Evolutionary conservation across 192 early-diverging fungal species (phyloP), one percentile per base, ranked within the genome.

Genomic region (Coemansia sp.): DNA sequence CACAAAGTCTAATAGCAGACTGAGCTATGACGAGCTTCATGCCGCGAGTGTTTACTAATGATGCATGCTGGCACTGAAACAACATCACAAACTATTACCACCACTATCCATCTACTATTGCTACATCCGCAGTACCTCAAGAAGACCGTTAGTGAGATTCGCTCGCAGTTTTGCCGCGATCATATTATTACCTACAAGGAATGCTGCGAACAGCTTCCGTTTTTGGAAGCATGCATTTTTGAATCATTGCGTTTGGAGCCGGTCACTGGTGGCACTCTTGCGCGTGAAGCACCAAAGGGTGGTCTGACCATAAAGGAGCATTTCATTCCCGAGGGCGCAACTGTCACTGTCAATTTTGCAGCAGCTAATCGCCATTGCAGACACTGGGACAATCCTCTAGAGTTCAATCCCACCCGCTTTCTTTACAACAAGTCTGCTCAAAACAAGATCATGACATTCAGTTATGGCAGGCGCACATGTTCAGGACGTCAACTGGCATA

Each of bases 181-280:
- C 76, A 77, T 42, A 3, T 65, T 26, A 59, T 77, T 12, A 63
- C 59, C 1, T 77, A 60, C 41, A 52, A 48, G 18, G 76, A 77
- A 61, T 63, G 68, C 26, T 54, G 61, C 13, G 60, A 40, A 12
- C 46, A 63, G 12, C 41, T 77, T 47, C 67, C 76, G 5, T 77
- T 60, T 36, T 18, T 77, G 8, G 70, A 77, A 48, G 76, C 76
- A 1, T 72, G 69, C 41, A 54, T 72, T 10, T 69, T 68, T 32
- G 76, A 77, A 41, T 65, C 76, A 12, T n/a, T 77, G 66, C 69
- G 76, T 15, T 54, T 76, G 42, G 48, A 61, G 45, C 73, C 73
- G 4, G 73, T 70, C 13, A 60, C 73, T 11, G 61, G 63, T 19
- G 37, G 52, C 21, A 59, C 61, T 19, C 60, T 77, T 45, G 62